phyloP scores from a whole-genome alignment of 139 green algal genomes.

The Chlorella sp. region DNA sequence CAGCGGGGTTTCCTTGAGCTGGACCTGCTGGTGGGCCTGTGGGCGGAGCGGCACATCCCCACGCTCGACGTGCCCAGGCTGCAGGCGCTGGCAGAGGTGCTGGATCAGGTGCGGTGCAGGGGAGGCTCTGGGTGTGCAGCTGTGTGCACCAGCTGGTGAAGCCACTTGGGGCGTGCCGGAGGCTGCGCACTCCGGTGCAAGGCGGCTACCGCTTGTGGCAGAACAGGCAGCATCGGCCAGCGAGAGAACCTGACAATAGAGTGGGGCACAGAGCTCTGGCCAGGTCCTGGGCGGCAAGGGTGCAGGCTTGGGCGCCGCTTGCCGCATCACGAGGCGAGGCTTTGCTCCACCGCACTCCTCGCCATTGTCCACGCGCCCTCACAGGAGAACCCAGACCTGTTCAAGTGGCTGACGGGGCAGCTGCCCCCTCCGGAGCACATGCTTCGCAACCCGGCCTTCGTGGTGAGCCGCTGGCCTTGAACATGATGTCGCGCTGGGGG shows the following conservation, averaged over 20 bases:
- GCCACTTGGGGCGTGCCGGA: too few species aligned
- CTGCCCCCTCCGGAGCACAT: slow-evolving; percentile 35
- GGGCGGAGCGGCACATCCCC: slow-evolving; percentile 63
- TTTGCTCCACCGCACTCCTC: too few species aligned
- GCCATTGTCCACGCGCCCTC: not conserved
- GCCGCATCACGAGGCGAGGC: too few species aligned
- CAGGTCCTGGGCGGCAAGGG: not conserved
- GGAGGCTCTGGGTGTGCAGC: not conserved
- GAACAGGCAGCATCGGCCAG: not conserved
- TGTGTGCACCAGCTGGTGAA: not conserved
- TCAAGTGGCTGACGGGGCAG: slow-evolving; percentile 77
- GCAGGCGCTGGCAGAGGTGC: slow-evolving; percentile 38
- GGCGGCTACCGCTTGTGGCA: not conserved
- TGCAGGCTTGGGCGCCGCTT: too few species aligned
- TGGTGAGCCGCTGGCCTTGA: slow-evolving; percentile 11
- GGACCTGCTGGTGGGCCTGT: slow-evolving; percentile 73
- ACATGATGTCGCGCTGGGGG: not conserved
- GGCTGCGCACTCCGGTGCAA: not conserved
- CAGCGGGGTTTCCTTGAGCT: slow-evolving; percentile 84
- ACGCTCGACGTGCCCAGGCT: slow-evolving; percentile 38
- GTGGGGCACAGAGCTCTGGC: too few species aligned
- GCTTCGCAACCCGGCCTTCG: slow-evolving; percentile 46
- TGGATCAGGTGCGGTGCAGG: slow-evolving; percentile 40
- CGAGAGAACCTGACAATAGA: too few species aligned
- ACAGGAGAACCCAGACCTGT: slow-evolving; percentile 80